Percentiles rank a stretch among this genome's conserved stretches.
phyloP scores from a whole-genome alignment of 179 eudicot species.

The Nepenthes alata region DNA sequence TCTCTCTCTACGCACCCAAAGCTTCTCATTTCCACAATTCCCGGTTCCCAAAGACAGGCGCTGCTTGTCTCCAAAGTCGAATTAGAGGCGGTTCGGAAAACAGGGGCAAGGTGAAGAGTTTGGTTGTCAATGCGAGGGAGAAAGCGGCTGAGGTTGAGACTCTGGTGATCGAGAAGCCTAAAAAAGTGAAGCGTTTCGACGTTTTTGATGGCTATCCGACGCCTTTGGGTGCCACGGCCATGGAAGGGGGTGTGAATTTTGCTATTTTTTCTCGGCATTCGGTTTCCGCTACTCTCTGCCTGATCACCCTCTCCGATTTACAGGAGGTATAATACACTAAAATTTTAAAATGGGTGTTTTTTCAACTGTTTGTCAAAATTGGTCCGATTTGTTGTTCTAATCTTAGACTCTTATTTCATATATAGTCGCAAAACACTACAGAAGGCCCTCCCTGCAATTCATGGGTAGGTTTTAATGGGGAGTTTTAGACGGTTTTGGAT shows the following conservation, averaged over 20 bases:
- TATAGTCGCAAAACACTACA: too few species aligned
- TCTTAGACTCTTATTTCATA: neutral
- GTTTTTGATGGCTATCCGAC: slow-evolving; percentile 45
- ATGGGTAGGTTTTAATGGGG: too few species aligned
- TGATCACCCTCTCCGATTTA: slow-evolving; percentile 48
- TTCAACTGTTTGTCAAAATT: neutral
- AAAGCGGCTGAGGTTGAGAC: slow-evolving; percentile 27
- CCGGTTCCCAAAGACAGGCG: slow-evolving; percentile 1
- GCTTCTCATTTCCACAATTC: slow-evolving; percentile 9
- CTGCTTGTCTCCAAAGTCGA: neutral
- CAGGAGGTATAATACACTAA: slow-evolving; percentile 33
- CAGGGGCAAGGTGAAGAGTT: neutral
- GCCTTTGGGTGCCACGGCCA: slow-evolving; percentile 65
- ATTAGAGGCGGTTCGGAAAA: slow-evolving; percentile 5
- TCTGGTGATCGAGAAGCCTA: slow-evolving; percentile 18
- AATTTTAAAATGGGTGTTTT: neutral
- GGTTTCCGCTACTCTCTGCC: slow-evolving; percentile 60
- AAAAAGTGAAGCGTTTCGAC: slow-evolving; percentile 30
- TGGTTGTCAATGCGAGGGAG: slow-evolving; percentile 23
- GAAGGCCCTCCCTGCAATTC: too few species aligned
- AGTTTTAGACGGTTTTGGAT: too few species aligned
- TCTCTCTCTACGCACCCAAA: slow-evolving; percentile 16
- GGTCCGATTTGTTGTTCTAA: slow-evolving; percentile 1
- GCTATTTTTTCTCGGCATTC: slow-evolving; percentile 62
- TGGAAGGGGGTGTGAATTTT: slow-evolving; percentile 80